A percentile compares a stretch with the other conserved stretches of the same genome.
Conservation (phyloP, 2,329 filamentous ascomycete genomes). For the Diplodia mutila region DNA sequence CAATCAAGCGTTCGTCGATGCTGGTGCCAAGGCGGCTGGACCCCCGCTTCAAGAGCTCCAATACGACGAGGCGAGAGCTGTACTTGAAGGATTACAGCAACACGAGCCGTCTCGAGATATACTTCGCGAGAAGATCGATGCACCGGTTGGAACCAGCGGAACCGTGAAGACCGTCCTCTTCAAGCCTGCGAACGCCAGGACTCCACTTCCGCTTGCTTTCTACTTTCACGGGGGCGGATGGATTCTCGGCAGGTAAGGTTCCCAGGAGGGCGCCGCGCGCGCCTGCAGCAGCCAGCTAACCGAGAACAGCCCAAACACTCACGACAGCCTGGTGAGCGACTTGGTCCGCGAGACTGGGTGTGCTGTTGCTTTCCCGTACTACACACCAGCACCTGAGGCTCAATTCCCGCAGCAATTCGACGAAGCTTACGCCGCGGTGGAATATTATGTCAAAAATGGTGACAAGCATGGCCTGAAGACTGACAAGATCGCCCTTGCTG, state of each 20-base stretch:
- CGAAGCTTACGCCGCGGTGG: conserved; percentile 2
- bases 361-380: conserved; percentile 8
- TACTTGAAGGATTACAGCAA: conserved; percentile 13
- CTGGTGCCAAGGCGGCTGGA: background rate
- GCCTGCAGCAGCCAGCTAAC: background rate
- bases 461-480: conserved; percentile 2
- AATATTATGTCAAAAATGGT: conserved; percentile 10
- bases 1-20: conserved; percentile 9
- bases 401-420: conserved; percentile 11
- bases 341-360: conserved; percentile 9
- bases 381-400: conserved; percentile 12
- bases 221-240: conserved; percentile 16
- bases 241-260: conserved; percentile 14
- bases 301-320: conserved; percentile 2
- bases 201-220: background rate
- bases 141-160: background rate
- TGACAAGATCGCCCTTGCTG: conserved; percentile 3
- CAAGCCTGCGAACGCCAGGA: background rate
- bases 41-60: conserved; percentile 8
- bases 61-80: conserved; percentile 6
- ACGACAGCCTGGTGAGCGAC: conserved; percentile 20
- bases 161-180: conserved; percentile 5
- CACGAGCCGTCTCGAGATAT: conserved; percentile 9
- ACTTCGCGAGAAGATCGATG: background rate
- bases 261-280: background rate